Base-by-base conservation (phyloP, 2,329 filamentous ascomycete genomes). In the Trematosphaeria pertusa region DNA sequence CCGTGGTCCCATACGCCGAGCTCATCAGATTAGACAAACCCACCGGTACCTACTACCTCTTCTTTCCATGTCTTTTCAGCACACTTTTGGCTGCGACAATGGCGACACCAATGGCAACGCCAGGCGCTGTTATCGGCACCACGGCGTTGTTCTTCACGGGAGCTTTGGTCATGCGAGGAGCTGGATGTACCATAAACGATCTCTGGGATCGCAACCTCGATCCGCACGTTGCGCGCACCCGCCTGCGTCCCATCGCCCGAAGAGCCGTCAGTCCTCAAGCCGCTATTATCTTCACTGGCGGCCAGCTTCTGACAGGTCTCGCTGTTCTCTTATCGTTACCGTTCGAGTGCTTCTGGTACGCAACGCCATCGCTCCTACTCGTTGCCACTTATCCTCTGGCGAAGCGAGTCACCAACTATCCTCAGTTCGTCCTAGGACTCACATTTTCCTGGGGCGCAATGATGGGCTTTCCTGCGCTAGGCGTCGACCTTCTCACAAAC, bases 371-470 rank as follows among this genome's bases (percentile, higher is more conserved):
- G 52, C 76, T 96, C 30, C 63, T 87, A 2, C 75, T 95, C 7
- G 89, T 95, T 5, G 83, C 83, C 3, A 77, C 81, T 1, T 96
- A 96, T 66, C 91, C 91, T 11, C 76, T 96, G 14, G 89, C 89
- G 9, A 96, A 96, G 74, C 81, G 91, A 24, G 81, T 95, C 19
- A 96, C 91, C 0, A 85, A 96, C 70, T 96, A 95, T 67, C 91
- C 91, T 2, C 91, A 96, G 68, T 82, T 87, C 50, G 86, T 95
- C 7, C 82, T 96, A 0, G 91, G 91, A 0, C 71, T 94, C 42
- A 91, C 89, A 1, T 96, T 95, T 69, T 92, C 88, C 4, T 95
- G 91, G 91, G 91, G 91, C 19, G 88, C 91, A 12, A 83, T 94
- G 39, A 87, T 96, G 84, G 91, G 90, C 1, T 95, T 93, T 62